Conservation (phyloP, 176 grass and related monocot species). For the Puccinellia tenuiflora region DNA sequence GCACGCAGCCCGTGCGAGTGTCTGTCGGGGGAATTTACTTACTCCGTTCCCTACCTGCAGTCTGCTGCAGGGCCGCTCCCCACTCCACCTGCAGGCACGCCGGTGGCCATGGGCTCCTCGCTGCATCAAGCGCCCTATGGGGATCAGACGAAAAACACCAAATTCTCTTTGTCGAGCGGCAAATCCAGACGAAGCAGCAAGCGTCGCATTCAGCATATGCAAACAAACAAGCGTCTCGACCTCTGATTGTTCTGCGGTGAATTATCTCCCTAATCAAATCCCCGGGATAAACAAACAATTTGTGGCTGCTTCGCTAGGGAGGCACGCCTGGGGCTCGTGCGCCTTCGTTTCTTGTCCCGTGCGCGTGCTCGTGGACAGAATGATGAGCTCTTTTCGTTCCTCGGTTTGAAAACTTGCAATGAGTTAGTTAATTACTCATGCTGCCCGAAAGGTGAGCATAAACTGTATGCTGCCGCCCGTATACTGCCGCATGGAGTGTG, state of each 20-base stretch:
- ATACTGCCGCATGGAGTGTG: too few relatives aligned
- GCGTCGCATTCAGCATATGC: too few relatives aligned
- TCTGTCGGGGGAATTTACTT: conserved; percentile 36
- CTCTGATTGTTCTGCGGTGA: too few relatives aligned
- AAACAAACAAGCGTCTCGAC: too few relatives aligned
- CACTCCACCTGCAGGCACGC: too few relatives aligned
- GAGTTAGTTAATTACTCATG: conserved; percentile 13
- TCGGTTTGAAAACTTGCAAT: background rate
- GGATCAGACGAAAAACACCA: background rate
- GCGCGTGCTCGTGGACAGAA: conserved; percentile 18
- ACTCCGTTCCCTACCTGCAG: background rate
- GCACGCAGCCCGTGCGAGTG: conserved; percentile 20
- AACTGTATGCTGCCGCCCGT: too few relatives aligned
- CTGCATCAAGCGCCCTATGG: too few relatives aligned
- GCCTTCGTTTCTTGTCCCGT: conserved; percentile 23
- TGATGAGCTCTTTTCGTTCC: background rate
- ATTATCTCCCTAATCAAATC: too few relatives aligned
- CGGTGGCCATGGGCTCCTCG: too few relatives aligned
- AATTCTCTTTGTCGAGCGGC: background rate
- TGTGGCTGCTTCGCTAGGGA: conserved; percentile 4
- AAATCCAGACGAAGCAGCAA: too few relatives aligned
- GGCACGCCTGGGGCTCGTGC: conserved; percentile 35
- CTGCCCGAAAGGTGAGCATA: background rate
- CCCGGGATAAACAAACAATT: too few relatives aligned
- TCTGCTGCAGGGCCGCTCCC: background rate